These are phyloP conservation scores for Pyrus hybrid DNA, from an alignment of 331 rosid species.

Conservation along the genomic window DNA sequence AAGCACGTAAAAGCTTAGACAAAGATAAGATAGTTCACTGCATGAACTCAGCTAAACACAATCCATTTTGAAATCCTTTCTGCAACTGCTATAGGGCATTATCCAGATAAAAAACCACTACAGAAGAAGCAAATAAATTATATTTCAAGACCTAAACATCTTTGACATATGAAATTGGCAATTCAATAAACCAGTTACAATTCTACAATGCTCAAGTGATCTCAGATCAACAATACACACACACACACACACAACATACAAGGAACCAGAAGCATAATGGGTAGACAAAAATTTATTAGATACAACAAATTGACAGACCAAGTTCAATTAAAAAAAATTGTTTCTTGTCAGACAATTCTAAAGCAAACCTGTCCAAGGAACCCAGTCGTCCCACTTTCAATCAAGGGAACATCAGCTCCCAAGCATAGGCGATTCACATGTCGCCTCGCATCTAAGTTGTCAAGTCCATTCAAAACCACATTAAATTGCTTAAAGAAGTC, in stretches of 20 bases:
- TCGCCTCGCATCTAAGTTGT: conserved; percentile 95
- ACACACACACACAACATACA: not conserved
- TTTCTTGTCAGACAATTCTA: conserved; percentile 5
- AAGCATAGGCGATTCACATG: conserved; percentile 95
- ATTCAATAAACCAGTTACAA: not conserved
- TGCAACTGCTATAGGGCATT: not conserved
- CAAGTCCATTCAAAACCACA: conserved; percentile 94
- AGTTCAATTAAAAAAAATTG: not conserved
- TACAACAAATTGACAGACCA: not conserved
- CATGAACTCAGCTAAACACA: not conserved
- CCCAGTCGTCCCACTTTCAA: conserved; percentile 99
- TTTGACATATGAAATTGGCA: not conserved
- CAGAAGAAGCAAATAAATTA: not conserved
- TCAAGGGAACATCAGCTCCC: conserved; percentile 91
- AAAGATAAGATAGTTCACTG: not conserved
- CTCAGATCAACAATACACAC: not conserved
- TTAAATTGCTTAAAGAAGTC: conserved; percentile 89
- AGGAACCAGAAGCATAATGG: not conserved
- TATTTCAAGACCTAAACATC: not conserved
- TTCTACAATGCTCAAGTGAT: not conserved
- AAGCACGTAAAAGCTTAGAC: not conserved
- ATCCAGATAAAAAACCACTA: not conserved
- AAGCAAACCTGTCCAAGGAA: conserved; percentile 92
- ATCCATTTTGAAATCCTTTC: not conserved
- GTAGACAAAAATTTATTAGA: not conserved